Conservation (phyloP, 257 asterid genomes). For the Scutellaria baicalensis region DNA sequence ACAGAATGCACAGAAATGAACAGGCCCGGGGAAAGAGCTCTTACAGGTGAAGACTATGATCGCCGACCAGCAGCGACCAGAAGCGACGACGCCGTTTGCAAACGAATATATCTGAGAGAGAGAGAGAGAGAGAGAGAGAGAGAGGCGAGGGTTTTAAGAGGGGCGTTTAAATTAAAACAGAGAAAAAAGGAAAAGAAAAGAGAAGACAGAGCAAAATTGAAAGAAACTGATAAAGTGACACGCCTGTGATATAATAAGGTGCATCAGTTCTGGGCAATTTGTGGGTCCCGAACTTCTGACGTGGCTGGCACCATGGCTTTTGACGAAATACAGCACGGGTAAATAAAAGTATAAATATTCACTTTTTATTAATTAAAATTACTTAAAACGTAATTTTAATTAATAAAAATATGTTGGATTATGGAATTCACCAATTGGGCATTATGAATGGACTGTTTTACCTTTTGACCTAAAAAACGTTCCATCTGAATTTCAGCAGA, state of each 20-base stretch:
- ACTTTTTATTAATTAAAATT: too few relatives aligned
- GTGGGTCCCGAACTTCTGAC: neutral
- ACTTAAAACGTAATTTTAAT: too few relatives aligned
- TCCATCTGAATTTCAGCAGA: too few relatives aligned
- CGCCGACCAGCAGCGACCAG: slow-evolving; percentile 41
- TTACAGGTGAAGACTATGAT: slow-evolving; percentile 20
- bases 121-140: neutral
- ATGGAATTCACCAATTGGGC: too few relatives aligned
- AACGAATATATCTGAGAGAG: neutral
- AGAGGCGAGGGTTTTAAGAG: slow-evolving; percentile 27
- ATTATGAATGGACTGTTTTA: too few relatives aligned
- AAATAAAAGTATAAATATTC: too few relatives aligned
- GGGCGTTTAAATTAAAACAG: neutral
- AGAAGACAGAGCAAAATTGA: neutral
- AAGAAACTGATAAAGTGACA: slow-evolving; percentile 5
- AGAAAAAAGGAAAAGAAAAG: neutral
- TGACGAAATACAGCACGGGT: too few relatives aligned
- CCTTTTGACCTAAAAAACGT: too few relatives aligned
- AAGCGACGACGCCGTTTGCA: slow-evolving; percentile 21
- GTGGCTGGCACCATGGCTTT: too few relatives aligned
- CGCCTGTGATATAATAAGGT: neutral
- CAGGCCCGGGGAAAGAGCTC: neutral
- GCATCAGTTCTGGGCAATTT: neutral
- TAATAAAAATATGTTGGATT: too few relatives aligned
- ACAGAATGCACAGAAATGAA: neutral